Base-by-base conservation (phyloP, 306 rosid species). In the Malus fusca region DNA sequence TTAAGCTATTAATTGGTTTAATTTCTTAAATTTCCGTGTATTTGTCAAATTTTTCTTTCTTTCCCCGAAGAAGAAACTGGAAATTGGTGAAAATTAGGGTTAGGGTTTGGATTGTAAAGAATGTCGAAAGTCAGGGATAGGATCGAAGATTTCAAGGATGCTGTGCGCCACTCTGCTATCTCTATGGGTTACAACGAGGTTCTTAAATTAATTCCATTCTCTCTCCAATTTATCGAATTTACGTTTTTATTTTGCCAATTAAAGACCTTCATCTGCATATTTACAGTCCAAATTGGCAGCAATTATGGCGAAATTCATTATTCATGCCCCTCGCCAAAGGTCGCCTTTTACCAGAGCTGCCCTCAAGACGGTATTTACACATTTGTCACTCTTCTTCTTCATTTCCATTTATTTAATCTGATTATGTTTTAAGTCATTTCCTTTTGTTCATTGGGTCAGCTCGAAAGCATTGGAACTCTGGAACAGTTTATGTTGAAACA, bases 81-180 rank as follows among this genome's bases (percentile, higher is more conserved):
- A 33, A 31, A 51, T 30, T 71, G 65, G 1, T 46, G 44, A 33
- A 18, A 66, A 4, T 74, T 42, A 1, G 78, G 78, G 56, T 52
- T 37, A n/a, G 64, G 66, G 25, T 51, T 42, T 67, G 66, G 59
- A 22, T 61, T 19, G 77, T 60, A 23, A 46, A 77, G 70, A 77
- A 87, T 87, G 90, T 74, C 86, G 3, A 88, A 77, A 78, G 83
- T 88, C 51, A 88, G 92, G 79, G 98, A 95, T 71, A 86, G 96
- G 83, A 86, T 94, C 5, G 97, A 95, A 71, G 98, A 90, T 84
- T 92, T 95, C 80, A 92, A 95, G 84, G 98, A 95, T 51, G 93
- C 90, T 0, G 92, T 95, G 53, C 92, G 96, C 59, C 97, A 86
- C 25, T 65, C 87, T 70, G 95, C 97, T 52, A 77, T 82, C 55